A percentile compares a stretch with the other conserved stretches of the same genome.
Conservation (phyloP, 768 basidiomycete species). For the Boletus reticuloceps region DNA sequence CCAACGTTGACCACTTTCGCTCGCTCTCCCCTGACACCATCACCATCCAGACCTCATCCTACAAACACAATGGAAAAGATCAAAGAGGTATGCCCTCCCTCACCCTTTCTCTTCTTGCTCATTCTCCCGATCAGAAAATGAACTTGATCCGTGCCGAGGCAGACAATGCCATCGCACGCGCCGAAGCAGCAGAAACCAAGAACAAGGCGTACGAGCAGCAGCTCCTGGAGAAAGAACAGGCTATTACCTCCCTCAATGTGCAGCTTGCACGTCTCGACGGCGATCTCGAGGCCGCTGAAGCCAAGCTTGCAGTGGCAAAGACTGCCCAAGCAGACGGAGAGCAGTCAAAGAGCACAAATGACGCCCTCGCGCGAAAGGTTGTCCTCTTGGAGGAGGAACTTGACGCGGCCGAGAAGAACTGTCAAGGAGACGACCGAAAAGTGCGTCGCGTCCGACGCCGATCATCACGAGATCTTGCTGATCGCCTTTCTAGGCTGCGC, state of each 20-base stretch:
- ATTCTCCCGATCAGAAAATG: conserved; percentile 56
- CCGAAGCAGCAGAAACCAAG: conserved; percentile 83
- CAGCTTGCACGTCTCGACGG: conserved; percentile 61
- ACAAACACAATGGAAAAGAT: conserved; percentile 44
- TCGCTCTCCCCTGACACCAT: conserved; percentile 4
- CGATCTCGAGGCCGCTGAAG: conserved; percentile 71
- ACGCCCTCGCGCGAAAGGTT: conserved; percentile 78
- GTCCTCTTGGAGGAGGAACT: conserved; percentile 93
- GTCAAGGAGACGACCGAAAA: conserved; percentile 95
- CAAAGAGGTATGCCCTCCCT: conserved; percentile 35
- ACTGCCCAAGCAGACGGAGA: conserved; percentile 63
- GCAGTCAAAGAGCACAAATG: conserved; percentile 64
- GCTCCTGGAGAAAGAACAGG: conserved; percentile 81
- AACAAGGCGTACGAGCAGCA: conserved; percentile 74
- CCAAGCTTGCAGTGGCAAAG: conserved; percentile 65
- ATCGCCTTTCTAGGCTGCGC: conserved; percentile 60
- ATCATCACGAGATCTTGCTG: conserved; percentile 17
- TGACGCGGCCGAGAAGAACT: conserved; percentile 93
- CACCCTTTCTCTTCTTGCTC: background rate
- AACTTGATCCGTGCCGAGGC: conserved; percentile 77
- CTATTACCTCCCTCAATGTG: conserved; percentile 75
- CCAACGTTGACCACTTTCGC: conserved; percentile 7
- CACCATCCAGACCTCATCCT: conserved; percentile 1
- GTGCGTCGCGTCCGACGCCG: conserved; percentile 47
- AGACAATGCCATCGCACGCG: conserved; percentile 75